phyloP scores from a whole-genome alignment of 2,329 filamentous ascomycete species.

The Talaromyces verruculosus region DNA sequence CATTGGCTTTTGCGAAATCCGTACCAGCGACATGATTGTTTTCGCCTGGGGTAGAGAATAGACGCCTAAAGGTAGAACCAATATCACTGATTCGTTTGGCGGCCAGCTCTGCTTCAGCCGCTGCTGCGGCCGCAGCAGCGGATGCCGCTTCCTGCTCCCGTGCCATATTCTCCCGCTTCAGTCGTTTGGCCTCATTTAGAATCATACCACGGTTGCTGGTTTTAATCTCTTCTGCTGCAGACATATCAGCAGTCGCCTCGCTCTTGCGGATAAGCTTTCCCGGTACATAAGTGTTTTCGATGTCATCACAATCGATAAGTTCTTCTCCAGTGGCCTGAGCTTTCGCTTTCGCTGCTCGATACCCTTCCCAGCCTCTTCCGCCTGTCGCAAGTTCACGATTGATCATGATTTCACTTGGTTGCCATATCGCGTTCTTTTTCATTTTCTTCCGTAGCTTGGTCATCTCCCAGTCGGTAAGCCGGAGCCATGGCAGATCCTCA shows the following conservation, averaged over 20 bases:
- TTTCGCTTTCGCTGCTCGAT: slow-evolving; percentile 50
- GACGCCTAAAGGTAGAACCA: slow-evolving; percentile 39
- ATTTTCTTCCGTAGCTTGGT: slow-evolving; percentile 65
- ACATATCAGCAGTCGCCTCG: slow-evolving; percentile 42
- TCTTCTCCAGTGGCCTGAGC: slow-evolving; percentile 53
- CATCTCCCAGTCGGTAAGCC: slow-evolving; percentile 67
- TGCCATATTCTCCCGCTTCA: slow-evolving; percentile 56
- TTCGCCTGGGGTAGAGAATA: slow-evolving; percentile 34
- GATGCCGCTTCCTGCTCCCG: slow-evolving; percentile 48
- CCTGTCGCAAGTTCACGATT: slow-evolving; percentile 61
- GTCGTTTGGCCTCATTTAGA: slow-evolving; percentile 61
- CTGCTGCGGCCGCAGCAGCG: slow-evolving; percentile 28
- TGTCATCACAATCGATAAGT: slow-evolving; percentile 59
- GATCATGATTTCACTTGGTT: slow-evolving; percentile 66
- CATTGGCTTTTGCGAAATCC: slow-evolving; percentile 14
- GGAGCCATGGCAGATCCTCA: slow-evolving; percentile 62
- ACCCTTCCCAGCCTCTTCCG: slow-evolving; percentile 55
- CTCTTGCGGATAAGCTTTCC: slow-evolving; percentile 42
- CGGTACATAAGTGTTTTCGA: slow-evolving; percentile 40
- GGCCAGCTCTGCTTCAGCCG: slow-evolving; percentile 40
- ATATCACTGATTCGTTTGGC: slow-evolving; percentile 40
- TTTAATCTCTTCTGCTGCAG: slow-evolving; percentile 48
- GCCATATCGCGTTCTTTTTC: slow-evolving; percentile 72
- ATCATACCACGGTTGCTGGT: slow-evolving; percentile 61
- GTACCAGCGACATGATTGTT: slow-evolving; percentile 27